Percentiles rank a stretch among this genome's conserved stretches.
Conservation (phyloP, 495 filamentous ascomycete species). For the Trichoderma reesei region DNA sequence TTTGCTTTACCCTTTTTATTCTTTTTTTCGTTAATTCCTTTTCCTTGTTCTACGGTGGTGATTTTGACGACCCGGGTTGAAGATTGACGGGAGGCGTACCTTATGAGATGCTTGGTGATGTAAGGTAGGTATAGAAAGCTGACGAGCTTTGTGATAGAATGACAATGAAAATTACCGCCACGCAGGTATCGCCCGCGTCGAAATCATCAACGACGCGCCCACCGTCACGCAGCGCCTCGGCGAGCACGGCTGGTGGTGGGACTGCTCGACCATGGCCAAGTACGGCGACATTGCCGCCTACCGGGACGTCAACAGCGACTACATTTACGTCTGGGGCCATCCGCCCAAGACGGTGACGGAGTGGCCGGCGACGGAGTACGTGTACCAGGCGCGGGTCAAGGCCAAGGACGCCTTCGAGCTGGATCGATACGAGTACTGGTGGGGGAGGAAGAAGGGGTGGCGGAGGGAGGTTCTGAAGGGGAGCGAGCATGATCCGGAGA, state of each 20-base stretch:
- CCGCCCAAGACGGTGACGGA: conserved; percentile 21
- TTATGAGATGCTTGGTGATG: not conserved
- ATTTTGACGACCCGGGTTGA: too few species aligned
- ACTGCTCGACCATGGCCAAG: conserved; percentile 15
- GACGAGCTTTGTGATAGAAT: not conserved
- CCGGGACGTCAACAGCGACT: conserved; percentile 25
- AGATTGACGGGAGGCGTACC: too few species aligned
- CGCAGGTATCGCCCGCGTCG: conserved; percentile 26
- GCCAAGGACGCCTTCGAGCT: conserved; percentile 26
- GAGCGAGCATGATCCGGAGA: conserved; percentile 19
- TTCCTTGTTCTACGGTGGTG: too few species aligned
- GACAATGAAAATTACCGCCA: conserved; percentile 12
- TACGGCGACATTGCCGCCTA: conserved; percentile 29
- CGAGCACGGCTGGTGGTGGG: conserved; percentile 26
- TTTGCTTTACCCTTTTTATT: not conserved
- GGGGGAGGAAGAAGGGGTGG: conserved; percentile 24
- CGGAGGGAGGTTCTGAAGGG: conserved; percentile 16
- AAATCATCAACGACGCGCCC: conserved; percentile 22
- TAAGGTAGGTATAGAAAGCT: not conserved
- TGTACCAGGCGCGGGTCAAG: conserved; percentile 27
- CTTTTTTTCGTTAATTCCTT: not conserved
- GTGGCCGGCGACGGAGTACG: conserved; percentile 18
- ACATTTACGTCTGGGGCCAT: conserved; percentile 27
- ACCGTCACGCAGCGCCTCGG: conserved; percentile 26
- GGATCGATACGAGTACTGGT: conserved; percentile 29